Base-by-base conservation (phyloP, 2,329 filamentous ascomycete species). In the Botrytis porri region DNA sequence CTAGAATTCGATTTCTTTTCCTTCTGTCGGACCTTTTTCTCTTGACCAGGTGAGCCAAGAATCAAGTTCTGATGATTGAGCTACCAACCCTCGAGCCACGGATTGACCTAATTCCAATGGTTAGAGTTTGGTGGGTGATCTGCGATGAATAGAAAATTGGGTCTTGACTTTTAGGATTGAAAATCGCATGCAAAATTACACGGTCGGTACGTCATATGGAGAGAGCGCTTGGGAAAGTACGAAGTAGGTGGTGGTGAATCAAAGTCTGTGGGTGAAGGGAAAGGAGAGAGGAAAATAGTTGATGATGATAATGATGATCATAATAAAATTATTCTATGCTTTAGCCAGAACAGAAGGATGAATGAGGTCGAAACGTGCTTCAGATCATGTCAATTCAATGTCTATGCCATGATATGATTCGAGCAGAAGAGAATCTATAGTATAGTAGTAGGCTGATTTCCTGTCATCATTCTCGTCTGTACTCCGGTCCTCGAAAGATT, bases 401-500 rank as follows among this genome's bases (percentile, higher is more conserved):
- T 16, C 25, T 39, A 61, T 39, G 59, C 59, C 14, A 61, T 61
- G 5, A 62, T 61, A 37, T 61, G 59, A 41, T 41, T 62, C 37
- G 60, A n/a, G 37, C 41, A 29, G 60, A 41, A n/a, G 29, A 41
- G 22, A 39, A n/a, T 10, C n/a, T 37, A n/a, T 25, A 37, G 20
- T 25, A 54, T 20, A 25, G 22, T 22, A 45, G 41, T 43, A 1
- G 20, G 43, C 22, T 45, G 18, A 39, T 61, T 18, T 61, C 59
- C 35, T n/a, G 35, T 16, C 14, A 39, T 37, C 60, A 25, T 62
- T 29, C 14, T 62, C 29, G 39, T 35, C 32, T 64, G 41, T 65
- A 65, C 62, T 65, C 62, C 29, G 41, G 62, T 64, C 62, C 62
- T 48, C n/a, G n/a, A n/a, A n/a, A n/a, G n/a, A n/a, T n/a, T 22